Base-by-base conservation (phyloP, 805 yeast genomes). In the Saccharomycopsis babjevae region DNA sequence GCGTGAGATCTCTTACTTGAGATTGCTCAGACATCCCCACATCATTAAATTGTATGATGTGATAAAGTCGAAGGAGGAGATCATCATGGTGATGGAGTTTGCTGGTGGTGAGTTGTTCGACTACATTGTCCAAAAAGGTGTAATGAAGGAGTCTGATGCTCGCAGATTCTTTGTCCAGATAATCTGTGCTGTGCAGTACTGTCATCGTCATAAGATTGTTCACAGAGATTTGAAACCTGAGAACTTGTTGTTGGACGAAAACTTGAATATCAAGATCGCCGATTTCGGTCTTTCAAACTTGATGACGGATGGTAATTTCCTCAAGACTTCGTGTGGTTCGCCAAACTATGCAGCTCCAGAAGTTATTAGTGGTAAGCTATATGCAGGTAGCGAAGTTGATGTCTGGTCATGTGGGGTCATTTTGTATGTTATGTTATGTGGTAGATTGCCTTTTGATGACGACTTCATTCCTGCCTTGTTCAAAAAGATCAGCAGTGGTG, bases 331-430 rank as follows among this genome's bases (percentile, higher is more conserved):
- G 67, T 93, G 98, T 76, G 98, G 98, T 4, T 87, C 96, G 7
- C 98, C 98, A 60, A 93, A 93, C 71, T 92, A 92, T 72, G 97
- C 98, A 5, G 97, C 98, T 0, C 98, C 98, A 1, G 98, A 92
- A 73, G 97, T 92, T 34, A 92, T 92, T 61, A 84, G 92, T 64
- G 97, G 97, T 40, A 90, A 93, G 71, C 78, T 93, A 59, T 93
- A 92, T 68, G 98, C 97, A 1, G 98, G 98, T 10, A 97, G 98
- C 2, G 97, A 93, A 73, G 97, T 93, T 56, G 98, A 92, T 72
- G 97, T 92, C 60, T 92, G 98, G 98, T 88, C 96, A 0, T 88
- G 96, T 70, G 98, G 98, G 68, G 97, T 93, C 46, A 91, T 93
- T 56, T 77, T 92, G 59, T 93, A 92, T 68, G 98, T 92, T 59